phyloP scores from a whole-genome alignment of 2,329 filamentous ascomycete genomes.

The Podosphaera fusca region DNA sequence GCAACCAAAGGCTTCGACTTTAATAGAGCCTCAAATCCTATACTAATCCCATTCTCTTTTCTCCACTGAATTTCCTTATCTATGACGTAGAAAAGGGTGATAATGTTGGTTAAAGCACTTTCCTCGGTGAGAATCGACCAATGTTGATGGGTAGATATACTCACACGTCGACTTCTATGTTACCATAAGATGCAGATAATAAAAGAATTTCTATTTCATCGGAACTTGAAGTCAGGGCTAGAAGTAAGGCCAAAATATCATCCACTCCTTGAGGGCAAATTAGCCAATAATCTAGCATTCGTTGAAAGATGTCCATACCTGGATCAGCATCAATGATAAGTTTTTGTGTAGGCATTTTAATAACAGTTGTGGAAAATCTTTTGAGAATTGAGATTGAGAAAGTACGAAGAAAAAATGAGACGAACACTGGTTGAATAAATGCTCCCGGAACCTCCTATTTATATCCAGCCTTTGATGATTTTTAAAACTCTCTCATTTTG shows the following conservation, averaged over 20 bases:
- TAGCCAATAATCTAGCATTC: too few species aligned
- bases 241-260: conserved; percentile 69
- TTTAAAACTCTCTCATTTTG: too few species aligned
- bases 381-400: too few species aligned
- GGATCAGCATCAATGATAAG: too few species aligned
- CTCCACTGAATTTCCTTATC: conserved; percentile 79
- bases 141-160: neutral
- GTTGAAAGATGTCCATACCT: too few species aligned
- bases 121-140: neutral
- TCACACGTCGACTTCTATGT: conserved; percentile 66
- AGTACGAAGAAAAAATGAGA: too few species aligned
- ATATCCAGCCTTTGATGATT: too few species aligned
- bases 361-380: too few species aligned
- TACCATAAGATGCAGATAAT: conserved; percentile 81
- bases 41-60: conserved; percentile 36
- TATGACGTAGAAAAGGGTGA: conserved; percentile 77
- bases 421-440: too few species aligned
- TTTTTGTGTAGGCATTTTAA: too few species aligned
- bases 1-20: conserved; percentile 62
- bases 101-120: conserved; percentile 68
- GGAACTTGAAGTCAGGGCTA: conserved; percentile 59
- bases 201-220: conserved; percentile 73
- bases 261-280: conserved; percentile 41
- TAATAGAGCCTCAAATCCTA: conserved; percentile 52
- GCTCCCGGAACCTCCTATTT: too few species aligned